Conservation (phyloP, 345 rosid genomes). For the Streptanthus diversifolius region DNA sequence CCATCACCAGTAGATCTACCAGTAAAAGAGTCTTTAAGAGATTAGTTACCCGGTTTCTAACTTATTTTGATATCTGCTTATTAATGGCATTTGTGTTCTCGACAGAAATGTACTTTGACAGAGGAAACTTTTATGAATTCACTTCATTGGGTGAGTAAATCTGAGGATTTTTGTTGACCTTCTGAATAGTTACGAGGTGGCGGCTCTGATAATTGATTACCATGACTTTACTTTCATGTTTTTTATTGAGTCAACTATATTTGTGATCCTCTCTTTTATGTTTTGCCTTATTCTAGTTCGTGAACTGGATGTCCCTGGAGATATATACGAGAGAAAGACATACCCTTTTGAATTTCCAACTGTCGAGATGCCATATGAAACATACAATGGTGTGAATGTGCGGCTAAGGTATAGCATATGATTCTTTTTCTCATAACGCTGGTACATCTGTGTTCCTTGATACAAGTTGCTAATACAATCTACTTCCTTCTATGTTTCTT, state of each 20-base stretch:
- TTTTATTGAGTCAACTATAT: not conserved
- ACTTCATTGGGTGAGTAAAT: slow-evolving; percentile 83
- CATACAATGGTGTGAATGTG: slow-evolving; percentile 91
- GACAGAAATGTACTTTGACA: slow-evolving; percentile 95
- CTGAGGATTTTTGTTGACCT: not conserved
- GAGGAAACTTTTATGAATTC: slow-evolving; percentile 93
- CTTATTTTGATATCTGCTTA: not conserved
- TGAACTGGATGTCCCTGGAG: slow-evolving; percentile 96
- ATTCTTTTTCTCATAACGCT: not conserved
- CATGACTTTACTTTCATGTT: not conserved
- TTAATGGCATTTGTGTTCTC: slow-evolving; percentile 17
- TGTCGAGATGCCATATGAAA: slow-evolving; percentile 98
- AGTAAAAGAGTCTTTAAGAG: not conserved
- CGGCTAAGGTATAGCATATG: slow-evolving; percentile 70
- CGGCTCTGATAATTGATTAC: not conserved
- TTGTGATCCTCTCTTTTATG: not conserved
- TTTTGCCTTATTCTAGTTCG: slow-evolving; percentile 56
- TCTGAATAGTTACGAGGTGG: not conserved
- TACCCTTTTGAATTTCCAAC: slow-evolving; percentile 94
- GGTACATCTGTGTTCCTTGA: not conserved
- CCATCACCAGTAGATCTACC: not conserved
- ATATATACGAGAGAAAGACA: slow-evolving; percentile 79
- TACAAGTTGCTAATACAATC: not conserved
- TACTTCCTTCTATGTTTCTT: slow-evolving; percentile 1
- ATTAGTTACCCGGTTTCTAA: not conserved